Evolutionary conservation across 495 filamentous ascomycete genomes (phyloP).

Genomic region (Baudoinia panamericana): DNA sequence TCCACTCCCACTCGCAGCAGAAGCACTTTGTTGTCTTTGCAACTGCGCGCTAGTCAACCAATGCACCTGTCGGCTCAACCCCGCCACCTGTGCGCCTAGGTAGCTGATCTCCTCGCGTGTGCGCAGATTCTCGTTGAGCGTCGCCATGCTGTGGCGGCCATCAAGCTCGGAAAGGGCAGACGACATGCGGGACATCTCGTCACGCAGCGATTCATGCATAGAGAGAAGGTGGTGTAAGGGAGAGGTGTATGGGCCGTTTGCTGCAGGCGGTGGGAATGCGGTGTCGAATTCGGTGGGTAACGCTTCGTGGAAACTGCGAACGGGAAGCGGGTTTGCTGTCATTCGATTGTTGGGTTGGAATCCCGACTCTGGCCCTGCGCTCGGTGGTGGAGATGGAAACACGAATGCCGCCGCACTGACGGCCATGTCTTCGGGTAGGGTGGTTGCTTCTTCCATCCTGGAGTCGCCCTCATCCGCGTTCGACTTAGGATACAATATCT

Average conservation of each 20-base stretch:
- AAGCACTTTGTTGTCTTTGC: conserved; percentile 26
- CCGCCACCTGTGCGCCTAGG: conserved; percentile 49
- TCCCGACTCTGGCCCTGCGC: too few species aligned
- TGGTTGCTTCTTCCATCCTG: background rate
- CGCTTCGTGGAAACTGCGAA: conserved; percentile 3
- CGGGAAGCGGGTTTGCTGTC: background rate
- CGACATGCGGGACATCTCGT: conserved; percentile 47
- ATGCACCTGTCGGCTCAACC: conserved; percentile 53
- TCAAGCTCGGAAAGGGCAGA: conserved; percentile 50
- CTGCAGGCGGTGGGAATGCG: conserved; percentile 11
- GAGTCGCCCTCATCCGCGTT: background rate
- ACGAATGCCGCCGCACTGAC: background rate
- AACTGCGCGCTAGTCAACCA: conserved; percentile 53
- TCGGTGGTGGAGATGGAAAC: too few species aligned
- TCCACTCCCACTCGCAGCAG: background rate
- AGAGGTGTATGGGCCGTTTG: conserved; percentile 15
- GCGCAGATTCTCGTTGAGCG: conserved; percentile 54
- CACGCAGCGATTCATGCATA: conserved; percentile 54
- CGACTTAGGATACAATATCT: conserved; percentile 24
- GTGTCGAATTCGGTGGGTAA: conserved; percentile 10
- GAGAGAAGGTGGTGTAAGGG: conserved; percentile 46
- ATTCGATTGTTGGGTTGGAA: too few species aligned
- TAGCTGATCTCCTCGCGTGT: conserved; percentile 56
- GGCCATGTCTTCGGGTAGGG: too few species aligned
- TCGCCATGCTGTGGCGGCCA: conserved; percentile 50